Evolutionary conservation across 2,329 filamentous ascomycete species (phyloP).

Genomic region (Aspergillus awamori): DNA sequence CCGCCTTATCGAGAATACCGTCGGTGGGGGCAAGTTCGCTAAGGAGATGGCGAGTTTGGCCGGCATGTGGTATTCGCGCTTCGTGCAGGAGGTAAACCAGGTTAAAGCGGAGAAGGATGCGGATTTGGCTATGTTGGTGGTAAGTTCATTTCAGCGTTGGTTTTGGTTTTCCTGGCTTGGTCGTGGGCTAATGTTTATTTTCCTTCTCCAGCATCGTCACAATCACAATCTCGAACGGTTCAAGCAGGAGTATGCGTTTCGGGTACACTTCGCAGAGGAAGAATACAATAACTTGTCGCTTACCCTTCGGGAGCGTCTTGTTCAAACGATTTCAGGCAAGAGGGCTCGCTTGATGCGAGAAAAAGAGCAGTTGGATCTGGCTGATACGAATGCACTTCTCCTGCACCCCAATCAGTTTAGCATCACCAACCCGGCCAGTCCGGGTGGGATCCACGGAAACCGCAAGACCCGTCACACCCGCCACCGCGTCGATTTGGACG

Average conservation of each 20-base stretch:
- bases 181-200: slow-evolving; percentile 2
- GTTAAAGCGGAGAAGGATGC: slow-evolving; percentile 85
- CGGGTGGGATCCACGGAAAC: slow-evolving; percentile 62
- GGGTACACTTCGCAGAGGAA: slow-evolving; percentile 63
- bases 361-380: slow-evolving; percentile 68
- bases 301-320: slow-evolving; percentile 64
- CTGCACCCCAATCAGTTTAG: slow-evolving; percentile 68
- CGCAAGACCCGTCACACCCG: slow-evolving; percentile 66
- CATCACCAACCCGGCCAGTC: slow-evolving; percentile 65
- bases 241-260: slow-evolving; percentile 60
- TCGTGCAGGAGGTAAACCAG: slow-evolving; percentile 84
- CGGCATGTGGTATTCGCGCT: slow-evolving; percentile 81
- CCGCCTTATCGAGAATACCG: slow-evolving; percentile 61
- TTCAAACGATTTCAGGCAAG: slow-evolving; percentile 60
- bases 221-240: slow-evolving; percentile 59
- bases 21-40: slow-evolving; percentile 63
- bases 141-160: slow-evolving; percentile 48
- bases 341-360: slow-evolving; percentile 62
- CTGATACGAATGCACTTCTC: slow-evolving; percentile 66
- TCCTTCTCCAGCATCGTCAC: slow-evolving; percentile 56
- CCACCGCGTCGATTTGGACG: slow-evolving; percentile 59
- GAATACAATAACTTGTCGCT: slow-evolving; percentile 62
- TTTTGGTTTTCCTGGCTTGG: slow-evolving; percentile 8
- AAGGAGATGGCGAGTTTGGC: slow-evolving; percentile 68
- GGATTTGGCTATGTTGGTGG: slow-evolving; percentile 77